Evolutionary conservation across 768 basidiomycete genomes (phyloP), one percentile per base, ranked within the genome.

Genomic region (Trametes villosa): DNA sequence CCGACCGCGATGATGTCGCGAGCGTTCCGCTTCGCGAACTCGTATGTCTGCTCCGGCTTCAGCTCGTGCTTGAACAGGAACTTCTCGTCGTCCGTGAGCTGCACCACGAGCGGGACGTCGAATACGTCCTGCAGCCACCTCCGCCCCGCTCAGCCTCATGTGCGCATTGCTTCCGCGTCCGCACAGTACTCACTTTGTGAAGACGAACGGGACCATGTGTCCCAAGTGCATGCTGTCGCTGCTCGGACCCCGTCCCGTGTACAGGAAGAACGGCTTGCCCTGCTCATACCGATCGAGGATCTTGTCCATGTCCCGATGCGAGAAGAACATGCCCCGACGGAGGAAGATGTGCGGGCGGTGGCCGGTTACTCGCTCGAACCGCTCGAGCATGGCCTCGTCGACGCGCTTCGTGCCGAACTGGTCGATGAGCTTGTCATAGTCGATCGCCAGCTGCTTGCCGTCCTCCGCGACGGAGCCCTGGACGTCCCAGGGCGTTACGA

Each of bases 31-130:
- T 83, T 83, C 9, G 93, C 85, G 72, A 95, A 98, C 24, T 79
- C 78, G 70, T 86, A 85, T 22, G 91, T 91, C 72, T 98, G 89
- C 65, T 98, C 93, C 34, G 92, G 82, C 72, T 93, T 96, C 60
- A 97, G 84, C 65, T 91, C 91, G 56, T 94, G 92, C 74, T 98
- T 96, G 84, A 99, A 97, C 47, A 99, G 76, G 80, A 98, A 99
- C 74, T 99, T 99, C 73, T 99, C 97, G 74, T 99, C 97, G 70
- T 99, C 97, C 93, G 97, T 99, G 2, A 99, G 83, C 74, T 99
- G 97, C 57, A 99, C 81, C 59, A 99, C 97, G 31, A 98, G 79
- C 5, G 97, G 96, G 8, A 93, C 92, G 62, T 95, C 83, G 72
- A 99, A 98, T 20, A 96, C 92, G 57, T 95, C 92, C 76, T 99